A percentile compares a stretch with the other conserved stretches of the same genome.
Conservation (phyloP, 257 asterid species). For the Echium plantagineum region DNA sequence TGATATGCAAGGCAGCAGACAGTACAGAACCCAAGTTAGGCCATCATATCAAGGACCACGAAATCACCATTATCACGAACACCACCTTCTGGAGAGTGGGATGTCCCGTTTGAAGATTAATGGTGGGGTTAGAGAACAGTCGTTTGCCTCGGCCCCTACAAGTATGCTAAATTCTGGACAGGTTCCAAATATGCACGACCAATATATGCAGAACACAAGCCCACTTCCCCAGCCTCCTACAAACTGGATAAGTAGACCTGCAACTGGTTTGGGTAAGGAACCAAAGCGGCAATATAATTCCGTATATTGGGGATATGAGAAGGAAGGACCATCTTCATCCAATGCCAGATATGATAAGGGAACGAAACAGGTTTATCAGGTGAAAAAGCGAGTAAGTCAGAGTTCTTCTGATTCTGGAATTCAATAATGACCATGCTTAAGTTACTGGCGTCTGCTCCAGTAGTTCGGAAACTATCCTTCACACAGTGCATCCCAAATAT, state of each 20-base stretch:
- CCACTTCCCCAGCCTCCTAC: constrained; percentile 70
- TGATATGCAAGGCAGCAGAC: constrained; percentile 30
- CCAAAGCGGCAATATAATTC: constrained; percentile 20
- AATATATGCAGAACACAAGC: constrained; percentile 19
- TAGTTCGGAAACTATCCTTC: not conserved
- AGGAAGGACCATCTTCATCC: constrained; percentile 1
- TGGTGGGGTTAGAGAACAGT: constrained; percentile 21
- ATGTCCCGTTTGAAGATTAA: constrained; percentile 50
- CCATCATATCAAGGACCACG: constrained; percentile 24
- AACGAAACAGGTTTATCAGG: constrained; percentile 50
- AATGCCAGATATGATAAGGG: constrained; percentile 25
- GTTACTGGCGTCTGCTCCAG: not conserved
- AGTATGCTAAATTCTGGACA: constrained; percentile 30
- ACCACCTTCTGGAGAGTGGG: constrained; percentile 33
- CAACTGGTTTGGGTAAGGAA: constrained; percentile 13
- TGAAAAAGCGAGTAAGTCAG: constrained; percentile 25
- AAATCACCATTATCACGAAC: constrained; percentile 22
- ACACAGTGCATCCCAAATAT: too few relatives aligned
- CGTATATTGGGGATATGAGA: constrained; percentile 10
- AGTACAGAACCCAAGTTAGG: constrained; percentile 29
- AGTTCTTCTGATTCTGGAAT: constrained; percentile 15
- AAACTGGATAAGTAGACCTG: constrained; percentile 45
- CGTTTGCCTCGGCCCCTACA: constrained; percentile 19
- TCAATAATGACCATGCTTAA: constrained; percentile 8
- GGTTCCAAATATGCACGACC: constrained; percentile 9